A percentile compares a stretch with the other conserved stretches of the same genome.
These are phyloP conservation scores for Acanthamoeba lenticulata DNA, from an alignment of 208 protist genomes.

Conservation along the genomic window DNA sequence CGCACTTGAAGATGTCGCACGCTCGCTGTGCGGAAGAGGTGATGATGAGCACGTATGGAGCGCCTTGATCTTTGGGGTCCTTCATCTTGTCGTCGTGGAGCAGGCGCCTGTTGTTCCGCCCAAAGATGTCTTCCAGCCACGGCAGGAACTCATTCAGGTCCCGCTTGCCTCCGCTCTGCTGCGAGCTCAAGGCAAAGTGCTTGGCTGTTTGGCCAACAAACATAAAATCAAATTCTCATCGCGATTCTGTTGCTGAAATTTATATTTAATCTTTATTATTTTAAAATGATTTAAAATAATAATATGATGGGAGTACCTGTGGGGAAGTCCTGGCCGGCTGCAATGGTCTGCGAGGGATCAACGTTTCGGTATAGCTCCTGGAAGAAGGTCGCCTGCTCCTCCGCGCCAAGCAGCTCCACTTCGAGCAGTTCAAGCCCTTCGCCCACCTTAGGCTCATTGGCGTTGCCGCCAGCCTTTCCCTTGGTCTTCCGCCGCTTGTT, in stretches of 20 bases:
- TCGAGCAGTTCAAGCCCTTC: neutral
- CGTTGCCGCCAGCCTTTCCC: neutral
- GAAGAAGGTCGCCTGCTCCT: slow-evolving; percentile 32
- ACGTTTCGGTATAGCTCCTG: neutral
- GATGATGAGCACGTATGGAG: neutral
- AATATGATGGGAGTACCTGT: neutral
- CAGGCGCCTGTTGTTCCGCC: neutral
- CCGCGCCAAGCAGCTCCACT: neutral
- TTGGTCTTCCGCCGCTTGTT: neutral
- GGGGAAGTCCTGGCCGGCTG: neutral
- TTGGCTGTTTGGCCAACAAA: neutral
- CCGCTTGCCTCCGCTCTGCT: slow-evolving; percentile 8
- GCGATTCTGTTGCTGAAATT: too few relatives aligned
- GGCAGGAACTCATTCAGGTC: neutral
- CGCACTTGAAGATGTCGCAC: slow-evolving; percentile 1
- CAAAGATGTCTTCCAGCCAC: slow-evolving; percentile 15
- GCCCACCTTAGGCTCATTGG: neutral
- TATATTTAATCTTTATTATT: neutral
- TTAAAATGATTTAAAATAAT: neutral
- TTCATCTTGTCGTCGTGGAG: neutral
- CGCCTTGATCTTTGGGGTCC: neutral
- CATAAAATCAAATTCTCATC: neutral
- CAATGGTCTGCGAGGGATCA: neutral
- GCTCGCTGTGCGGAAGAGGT: neutral
- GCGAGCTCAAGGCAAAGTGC: neutral